Percentiles rank a stretch among this genome's conserved stretches.
phyloP scores from a whole-genome alignment of 2,329 filamentous ascomycete genomes.

The Ambrosiella cleistominuta region DNA sequence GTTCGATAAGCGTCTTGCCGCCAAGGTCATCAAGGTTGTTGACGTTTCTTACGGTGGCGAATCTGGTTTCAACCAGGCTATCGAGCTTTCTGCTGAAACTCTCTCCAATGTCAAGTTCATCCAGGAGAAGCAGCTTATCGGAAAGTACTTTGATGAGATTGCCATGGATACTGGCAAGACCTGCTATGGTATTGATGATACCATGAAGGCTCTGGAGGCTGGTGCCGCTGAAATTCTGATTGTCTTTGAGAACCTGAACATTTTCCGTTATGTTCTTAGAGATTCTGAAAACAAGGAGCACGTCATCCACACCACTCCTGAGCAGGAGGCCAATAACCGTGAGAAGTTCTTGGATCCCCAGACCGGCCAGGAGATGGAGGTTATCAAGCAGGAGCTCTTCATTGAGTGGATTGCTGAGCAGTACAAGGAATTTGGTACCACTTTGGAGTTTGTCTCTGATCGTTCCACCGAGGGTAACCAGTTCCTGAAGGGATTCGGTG shows the following conservation, averaged over 20 bases:
- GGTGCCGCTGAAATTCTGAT: slow-evolving; percentile 90
- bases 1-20: slow-evolving; percentile 79
- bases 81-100: slow-evolving; percentile 86
- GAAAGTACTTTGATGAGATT: slow-evolving; percentile 97
- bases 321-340: slow-evolving; percentile 51
- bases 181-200: slow-evolving; percentile 97
- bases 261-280: slow-evolving; percentile 83
- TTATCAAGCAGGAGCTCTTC: slow-evolving; percentile 73
- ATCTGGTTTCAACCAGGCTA: slow-evolving; percentile 99
- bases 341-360: slow-evolving; percentile 87
- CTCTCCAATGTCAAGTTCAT: slow-evolving; percentile 99
- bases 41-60: slow-evolving; percentile 98
- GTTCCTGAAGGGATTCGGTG: slow-evolving; percentile 98
- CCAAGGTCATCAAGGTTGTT: slow-evolving; percentile 98
- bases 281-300: slow-evolving; percentile 53
- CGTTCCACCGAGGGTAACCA: slow-evolving; percentile 96
- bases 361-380: slow-evolving; percentile 94
- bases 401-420: slow-evolving; percentile 99
- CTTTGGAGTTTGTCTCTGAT: slow-evolving; percentile 92
- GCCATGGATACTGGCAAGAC: slow-evolving; percentile 93
- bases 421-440: slow-evolving; percentile 94
- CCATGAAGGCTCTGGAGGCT: slow-evolving; percentile 86
- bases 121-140: slow-evolving; percentile 99
- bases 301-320: slow-evolving; percentile 75
- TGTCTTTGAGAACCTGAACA: slow-evolving; percentile 91